Base-by-base conservation (phyloP, 1,284 basidiomycete genomes). In the Apiotrichum veenhuisii region DNA sequence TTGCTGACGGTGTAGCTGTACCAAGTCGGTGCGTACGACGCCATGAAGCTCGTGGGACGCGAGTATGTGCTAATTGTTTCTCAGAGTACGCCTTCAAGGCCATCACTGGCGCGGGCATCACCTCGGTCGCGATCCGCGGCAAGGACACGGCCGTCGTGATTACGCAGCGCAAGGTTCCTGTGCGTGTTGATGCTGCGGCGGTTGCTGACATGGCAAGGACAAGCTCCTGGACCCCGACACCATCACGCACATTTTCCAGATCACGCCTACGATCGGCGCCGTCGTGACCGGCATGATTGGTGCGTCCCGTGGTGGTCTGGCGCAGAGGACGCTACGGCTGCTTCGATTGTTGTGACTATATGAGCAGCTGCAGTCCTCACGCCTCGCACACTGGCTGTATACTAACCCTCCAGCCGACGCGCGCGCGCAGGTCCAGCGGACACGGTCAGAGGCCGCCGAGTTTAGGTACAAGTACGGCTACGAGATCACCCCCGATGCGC, bases 81-180 rank as follows among this genome's bases (percentile, higher is more conserved):
- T 58, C 63, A 96, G 93, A 97, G 80, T 98, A 98, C 83, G 96
- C 96, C 22, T 98, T 98, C 87, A 99, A 98, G 78, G 96, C 96
- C 48, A 98, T 98, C 78, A 91, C 91, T 61, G 89, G 91, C 52
- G 94, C 93, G 3, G 95, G 93, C 1, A 91, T 98, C 69, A 98
- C 96, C 3, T 86, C 94, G 8, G 84, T 99, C 52, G 85, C 94
- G 17, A 87, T 98, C 54, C 81, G 95, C 65, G 96, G 96, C 23
- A 91, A 91, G 77, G 94, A 98, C 72, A 94, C 91, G 3, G 84
- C 87, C 9, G 93, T 98, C 4, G 89, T 98, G 41, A 92, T 97
- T 69, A 97, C 94, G 12, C 96, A 99, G 80, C 93, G 93, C 80
- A 98, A 98, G 82, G 87, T 99, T 40, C 93, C 95, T 25, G 94